These are phyloP conservation scores for Aspergillus bridgeri DNA, from an alignment of 495 filamentous ascomycete species.

Conservation along the genomic window DNA sequence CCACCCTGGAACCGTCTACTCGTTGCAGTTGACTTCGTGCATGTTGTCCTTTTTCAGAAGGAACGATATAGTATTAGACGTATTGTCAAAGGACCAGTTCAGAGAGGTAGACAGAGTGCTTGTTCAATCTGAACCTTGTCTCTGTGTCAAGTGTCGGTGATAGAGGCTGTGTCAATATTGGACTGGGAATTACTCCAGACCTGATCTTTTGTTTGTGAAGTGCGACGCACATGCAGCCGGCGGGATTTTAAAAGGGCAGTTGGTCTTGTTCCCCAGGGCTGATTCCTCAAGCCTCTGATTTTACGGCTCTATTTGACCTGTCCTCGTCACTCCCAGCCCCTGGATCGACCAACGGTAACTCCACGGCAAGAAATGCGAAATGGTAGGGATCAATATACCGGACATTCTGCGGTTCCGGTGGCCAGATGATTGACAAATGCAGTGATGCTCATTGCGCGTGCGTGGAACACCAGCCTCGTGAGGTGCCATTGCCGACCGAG, in stretches of 20 bases:
- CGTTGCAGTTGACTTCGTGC: constrained; percentile 36
- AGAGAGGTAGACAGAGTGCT: constrained; percentile 45
- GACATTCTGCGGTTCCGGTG: neutral
- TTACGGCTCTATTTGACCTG: neutral
- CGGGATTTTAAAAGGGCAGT: constrained; percentile 8
- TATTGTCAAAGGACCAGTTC: constrained; percentile 47
- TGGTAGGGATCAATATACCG: neutral
- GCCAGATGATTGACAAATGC: neutral
- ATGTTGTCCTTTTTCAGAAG: constrained; percentile 40
- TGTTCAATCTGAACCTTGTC: constrained; percentile 43
- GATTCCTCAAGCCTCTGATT: neutral
- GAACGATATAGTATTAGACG: constrained; percentile 42
- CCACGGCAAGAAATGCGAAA: neutral
- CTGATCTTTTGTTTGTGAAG: constrained; percentile 11
- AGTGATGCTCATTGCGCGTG: neutral
- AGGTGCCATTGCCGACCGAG: neutral
- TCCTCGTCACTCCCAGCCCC: neutral
- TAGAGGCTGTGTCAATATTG: constrained; percentile 21
- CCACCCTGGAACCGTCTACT: no score
- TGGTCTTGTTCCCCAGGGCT: constrained; percentile 26
- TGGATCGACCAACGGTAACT: no score
- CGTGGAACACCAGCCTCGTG: neutral
- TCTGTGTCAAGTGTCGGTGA: neutral
- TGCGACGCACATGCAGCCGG: constrained; percentile 16
- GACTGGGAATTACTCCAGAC: constrained; percentile 27